A percentile compares a stretch with the other conserved stretches of the same genome.
Evolutionary conservation across 2,329 filamentous ascomycete genomes (phyloP).

Genomic region (Boeremia exigua): DNA sequence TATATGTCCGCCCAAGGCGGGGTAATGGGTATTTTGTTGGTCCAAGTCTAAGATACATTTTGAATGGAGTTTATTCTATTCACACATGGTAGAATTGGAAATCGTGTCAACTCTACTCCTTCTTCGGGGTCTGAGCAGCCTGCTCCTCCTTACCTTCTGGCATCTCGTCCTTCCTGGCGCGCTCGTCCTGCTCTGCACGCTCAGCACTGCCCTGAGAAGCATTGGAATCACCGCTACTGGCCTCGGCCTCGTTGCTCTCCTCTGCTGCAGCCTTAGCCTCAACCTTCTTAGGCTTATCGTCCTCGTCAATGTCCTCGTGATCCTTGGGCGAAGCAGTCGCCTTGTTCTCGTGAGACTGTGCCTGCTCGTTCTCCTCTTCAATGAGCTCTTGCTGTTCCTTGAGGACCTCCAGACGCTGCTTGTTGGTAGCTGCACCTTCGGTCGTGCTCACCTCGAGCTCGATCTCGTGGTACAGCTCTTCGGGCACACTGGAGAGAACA

Average conservation of each 20-base stretch:
- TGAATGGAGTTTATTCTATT: conserved; percentile 9
- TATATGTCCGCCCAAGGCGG: conserved; percentile 1
- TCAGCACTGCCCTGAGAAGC: conserved; percentile 37
- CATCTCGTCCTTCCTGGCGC: conserved; percentile 32
- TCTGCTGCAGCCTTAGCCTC: conserved; percentile 32
- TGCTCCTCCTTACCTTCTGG: conserved; percentile 26
- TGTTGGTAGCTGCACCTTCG: conserved; percentile 97
- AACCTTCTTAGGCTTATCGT: conserved; percentile 69
- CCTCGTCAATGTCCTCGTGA: conserved; percentile 91
- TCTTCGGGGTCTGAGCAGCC: conserved; percentile 6
- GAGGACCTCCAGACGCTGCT: conserved; percentile 96
- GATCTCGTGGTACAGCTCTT: conserved; percentile 99
- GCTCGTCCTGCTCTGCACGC: conserved; percentile 42
- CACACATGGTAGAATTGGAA: conserved; percentile 9
- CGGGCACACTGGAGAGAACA: conserved; percentile 91
- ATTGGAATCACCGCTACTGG: conserved; percentile 37
- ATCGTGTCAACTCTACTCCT: conserved; percentile 6
- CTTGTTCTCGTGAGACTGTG: conserved; percentile 74
- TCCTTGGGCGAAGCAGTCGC: conserved; percentile 81
- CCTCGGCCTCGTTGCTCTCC: conserved; percentile 38
- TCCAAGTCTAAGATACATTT: conserved; percentile 1
- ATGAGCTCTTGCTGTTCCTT: conserved; percentile 99
- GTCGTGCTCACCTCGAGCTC: conserved; percentile 97
- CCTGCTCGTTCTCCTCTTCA: conserved; percentile 94
- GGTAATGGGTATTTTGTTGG: conserved; percentile 15